Evolutionary conservation across 805 yeast genomes (phyloP).

Genomic region (Myxozyma neotropica): DNA sequence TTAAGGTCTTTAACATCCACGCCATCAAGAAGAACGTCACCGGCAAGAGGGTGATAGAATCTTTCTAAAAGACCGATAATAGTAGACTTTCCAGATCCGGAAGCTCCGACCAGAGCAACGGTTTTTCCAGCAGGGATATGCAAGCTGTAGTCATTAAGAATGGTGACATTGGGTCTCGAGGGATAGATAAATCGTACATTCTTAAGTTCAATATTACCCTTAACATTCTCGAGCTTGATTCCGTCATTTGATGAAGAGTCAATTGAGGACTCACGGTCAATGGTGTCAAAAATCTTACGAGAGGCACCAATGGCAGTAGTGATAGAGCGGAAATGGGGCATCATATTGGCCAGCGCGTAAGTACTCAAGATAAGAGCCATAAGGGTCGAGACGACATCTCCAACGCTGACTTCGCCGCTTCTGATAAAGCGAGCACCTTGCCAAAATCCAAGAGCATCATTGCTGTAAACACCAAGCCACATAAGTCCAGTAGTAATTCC

Average conservation of each 20-base stretch:
- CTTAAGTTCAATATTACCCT: conserved; percentile 46
- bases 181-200: conserved; percentile 41
- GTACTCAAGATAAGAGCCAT: conserved; percentile 41
- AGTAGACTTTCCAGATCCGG: conserved; percentile 53
- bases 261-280: conserved; percentile 48
- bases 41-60: conserved; percentile 58
- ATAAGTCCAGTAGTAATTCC: conserved; percentile 45
- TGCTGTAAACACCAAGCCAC: conserved; percentile 45
- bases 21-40: conserved; percentile 53
- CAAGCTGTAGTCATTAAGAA: conserved; percentile 37
- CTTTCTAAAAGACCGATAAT: conserved; percentile 60
- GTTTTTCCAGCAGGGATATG: conserved; percentile 72
- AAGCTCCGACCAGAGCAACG: conserved; percentile 89
- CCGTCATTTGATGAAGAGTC: conserved; percentile 41
- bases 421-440: conserved; percentile 47
- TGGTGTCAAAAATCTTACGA: conserved; percentile 46
- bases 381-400: conserved; percentile 43
- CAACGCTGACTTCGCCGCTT: conserved; percentile 42
- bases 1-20: conserved; percentile 54
- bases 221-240: conserved; percentile 23
- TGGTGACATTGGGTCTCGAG: conserved; percentile 40
- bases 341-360: conserved; percentile 46
- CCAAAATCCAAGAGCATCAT: conserved; percentile 50
- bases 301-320: conserved; percentile 48
- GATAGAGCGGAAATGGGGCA: conserved; percentile 47